These are phyloP conservation scores for Chaetomium sp. DNA, from an alignment of 2,329 filamentous ascomycete genomes.

Conservation along the genomic window DNA sequence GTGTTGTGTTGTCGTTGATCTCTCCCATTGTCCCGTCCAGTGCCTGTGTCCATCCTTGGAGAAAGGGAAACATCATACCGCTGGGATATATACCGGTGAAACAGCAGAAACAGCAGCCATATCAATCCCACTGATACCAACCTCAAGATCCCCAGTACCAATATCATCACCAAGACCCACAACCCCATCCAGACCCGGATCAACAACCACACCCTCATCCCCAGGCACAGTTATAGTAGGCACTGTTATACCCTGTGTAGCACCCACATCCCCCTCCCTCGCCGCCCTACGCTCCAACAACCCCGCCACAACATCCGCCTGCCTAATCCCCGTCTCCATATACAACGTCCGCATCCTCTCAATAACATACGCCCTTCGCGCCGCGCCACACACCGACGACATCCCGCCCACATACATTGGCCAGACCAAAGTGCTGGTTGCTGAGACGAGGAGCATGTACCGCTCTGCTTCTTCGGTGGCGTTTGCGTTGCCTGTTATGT, in stretches of 20 bases:
- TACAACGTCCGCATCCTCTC: slow-evolving; percentile 40
- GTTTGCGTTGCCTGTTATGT: slow-evolving; percentile 23
- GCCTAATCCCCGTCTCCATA: slow-evolving; percentile 39
- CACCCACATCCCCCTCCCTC: too few relatives aligned
- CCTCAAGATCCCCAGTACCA: too few relatives aligned
- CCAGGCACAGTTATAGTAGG: too few relatives aligned
- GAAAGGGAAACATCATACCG: too few relatives aligned
- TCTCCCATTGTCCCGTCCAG: too few relatives aligned
- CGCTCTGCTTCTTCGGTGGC: slow-evolving; percentile 35
- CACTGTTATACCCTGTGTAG: too few relatives aligned
- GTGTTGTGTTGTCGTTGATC: too few relatives aligned
- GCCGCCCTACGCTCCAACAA: slow-evolving; percentile 35
- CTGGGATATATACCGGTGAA: too few relatives aligned
- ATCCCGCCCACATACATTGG: slow-evolving; percentile 44
- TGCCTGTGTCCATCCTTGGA: too few relatives aligned
- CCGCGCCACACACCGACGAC: slow-evolving; percentile 38
- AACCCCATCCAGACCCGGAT: not conserved
- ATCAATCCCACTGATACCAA: too few relatives aligned
- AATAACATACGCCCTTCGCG: slow-evolving; percentile 39
- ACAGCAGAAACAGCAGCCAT: too few relatives aligned
- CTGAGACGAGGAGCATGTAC: slow-evolving; percentile 43
- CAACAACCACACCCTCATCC: not conserved
- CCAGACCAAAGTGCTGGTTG: slow-evolving; percentile 44
- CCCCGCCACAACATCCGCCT: slow-evolving; percentile 38
- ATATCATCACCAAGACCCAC: not conserved